Evolutionary conservation across 1,139 yeast species (phyloP).

Genomic region (Pneumocystis murina): DNA sequence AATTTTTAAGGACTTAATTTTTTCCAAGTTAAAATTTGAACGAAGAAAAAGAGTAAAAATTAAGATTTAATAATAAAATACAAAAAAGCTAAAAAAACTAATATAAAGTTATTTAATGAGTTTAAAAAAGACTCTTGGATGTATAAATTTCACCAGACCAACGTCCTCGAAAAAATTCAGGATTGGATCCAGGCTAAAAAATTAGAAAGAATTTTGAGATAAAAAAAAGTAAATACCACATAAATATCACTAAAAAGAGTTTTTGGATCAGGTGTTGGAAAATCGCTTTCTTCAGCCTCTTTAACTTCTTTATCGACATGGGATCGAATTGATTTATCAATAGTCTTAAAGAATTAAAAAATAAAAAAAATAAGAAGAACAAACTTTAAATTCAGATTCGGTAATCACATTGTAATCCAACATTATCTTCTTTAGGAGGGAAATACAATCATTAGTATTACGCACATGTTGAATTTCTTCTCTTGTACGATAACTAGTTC

Average conservation of each 20-base stretch:
- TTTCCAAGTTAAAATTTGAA: background rate
- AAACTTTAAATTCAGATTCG: conserved; percentile 59
- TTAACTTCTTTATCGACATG: conserved; percentile 90
- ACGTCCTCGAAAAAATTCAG: conserved; percentile 90
- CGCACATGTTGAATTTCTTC: conserved; percentile 99
- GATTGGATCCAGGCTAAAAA: conserved; percentile 60
- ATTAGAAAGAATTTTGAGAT: background rate
- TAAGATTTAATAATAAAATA: background rate
- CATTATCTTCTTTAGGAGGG: conserved; percentile 79
- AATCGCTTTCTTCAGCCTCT: conserved; percentile 82
- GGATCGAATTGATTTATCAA: conserved; percentile 91
- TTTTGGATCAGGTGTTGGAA: conserved; percentile 91
- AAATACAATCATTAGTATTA: conserved; percentile 93
- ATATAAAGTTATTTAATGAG: background rate
- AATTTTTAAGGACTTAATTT: background rate
- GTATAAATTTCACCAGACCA: conserved; percentile 59
- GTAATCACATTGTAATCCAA: conserved; percentile 72
- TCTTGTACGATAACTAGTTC: conserved; percentile 40
- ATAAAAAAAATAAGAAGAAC: conserved; percentile 18
- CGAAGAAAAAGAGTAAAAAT: background rate
- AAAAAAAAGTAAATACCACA: conserved; percentile 27
- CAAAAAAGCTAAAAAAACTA: background rate
- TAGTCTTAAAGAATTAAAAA: conserved; percentile 30
- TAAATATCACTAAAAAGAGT: conserved; percentile 93
- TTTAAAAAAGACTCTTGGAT: conserved; percentile 14